These are phyloP conservation scores for Epichloe sylvatica DNA, from an alignment of 2,329 filamentous ascomycete genomes.

Conservation along the genomic window DNA sequence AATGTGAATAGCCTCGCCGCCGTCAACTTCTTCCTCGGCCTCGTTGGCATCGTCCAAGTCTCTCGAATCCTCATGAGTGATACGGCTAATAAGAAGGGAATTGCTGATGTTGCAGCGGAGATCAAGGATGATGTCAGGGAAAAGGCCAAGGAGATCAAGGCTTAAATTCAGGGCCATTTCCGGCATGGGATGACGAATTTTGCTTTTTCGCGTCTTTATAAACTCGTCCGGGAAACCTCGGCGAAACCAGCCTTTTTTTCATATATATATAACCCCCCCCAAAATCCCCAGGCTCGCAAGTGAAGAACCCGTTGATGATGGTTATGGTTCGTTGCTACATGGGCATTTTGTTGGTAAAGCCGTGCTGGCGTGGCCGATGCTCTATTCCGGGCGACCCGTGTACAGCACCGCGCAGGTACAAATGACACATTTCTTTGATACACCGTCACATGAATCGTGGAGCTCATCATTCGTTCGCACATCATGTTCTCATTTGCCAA, in stretches of 20 bases:
- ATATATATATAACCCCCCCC: no score
- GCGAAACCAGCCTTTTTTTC: no score
- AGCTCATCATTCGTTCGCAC: no score
- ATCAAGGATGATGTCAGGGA: conserved; percentile 27
- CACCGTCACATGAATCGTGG: no score
- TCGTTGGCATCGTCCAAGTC: conserved; percentile 74
- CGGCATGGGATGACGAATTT: background rate
- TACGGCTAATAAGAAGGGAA: conserved; percentile 40
- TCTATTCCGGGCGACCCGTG: background rate
- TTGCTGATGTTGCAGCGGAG: conserved; percentile 22
- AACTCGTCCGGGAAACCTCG: no score
- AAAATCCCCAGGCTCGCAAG: no score
- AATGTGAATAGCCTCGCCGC: conserved; percentile 55
- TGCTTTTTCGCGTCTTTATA: no score
- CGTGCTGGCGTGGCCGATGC: background rate
- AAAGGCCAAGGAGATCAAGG: conserved; percentile 12
- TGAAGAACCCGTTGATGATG: no score
- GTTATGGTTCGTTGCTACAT: background rate
- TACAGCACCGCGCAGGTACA: background rate
- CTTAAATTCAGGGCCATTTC: background rate
- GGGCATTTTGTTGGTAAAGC: background rate
- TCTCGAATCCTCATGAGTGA: conserved; percentile 59
- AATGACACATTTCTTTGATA: background rate
- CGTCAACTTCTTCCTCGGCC: conserved; percentile 95
- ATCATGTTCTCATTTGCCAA: no score